Percentiles rank a stretch among this genome's conserved stretches.
Evolutionary conservation across 2,329 filamentous ascomycete genomes (phyloP).

Genomic region (Aspergillus sclerotialis): DNA sequence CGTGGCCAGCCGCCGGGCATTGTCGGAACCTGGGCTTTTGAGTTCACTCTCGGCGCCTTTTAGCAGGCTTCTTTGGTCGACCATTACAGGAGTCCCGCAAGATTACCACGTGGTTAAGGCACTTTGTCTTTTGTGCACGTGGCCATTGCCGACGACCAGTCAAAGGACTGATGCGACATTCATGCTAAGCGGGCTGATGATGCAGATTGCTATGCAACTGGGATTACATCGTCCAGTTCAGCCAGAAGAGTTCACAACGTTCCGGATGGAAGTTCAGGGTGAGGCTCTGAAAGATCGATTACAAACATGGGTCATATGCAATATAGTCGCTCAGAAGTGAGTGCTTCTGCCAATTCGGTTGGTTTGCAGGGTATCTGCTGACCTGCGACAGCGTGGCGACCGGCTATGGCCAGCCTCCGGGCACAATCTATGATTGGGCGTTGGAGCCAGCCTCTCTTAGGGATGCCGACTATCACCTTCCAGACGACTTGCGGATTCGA

Average conservation of each 20-base stretch:
- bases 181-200: slow-evolving; percentile 58
- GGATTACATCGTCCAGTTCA: slow-evolving; percentile 57
- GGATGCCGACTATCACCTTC: slow-evolving; percentile 41
- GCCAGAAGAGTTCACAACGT: slow-evolving; percentile 48
- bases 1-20: slow-evolving; percentile 54
- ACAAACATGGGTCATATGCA: slow-evolving; percentile 60
- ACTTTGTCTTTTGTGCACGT: slow-evolving; percentile 55
- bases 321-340: slow-evolving; percentile 60
- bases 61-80: slow-evolving; percentile 53
- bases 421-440: slow-evolving; percentile 54
- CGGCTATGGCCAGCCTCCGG: slow-evolving; percentile 57
- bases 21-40: slow-evolving; percentile 47
- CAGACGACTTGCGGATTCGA: slow-evolving; percentile 43
- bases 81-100: slow-evolving; percentile 51
- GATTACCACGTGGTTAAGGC: slow-evolving; percentile 59
- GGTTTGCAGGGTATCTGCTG: slow-evolving; percentile 2
- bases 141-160: slow-evolving; percentile 56
- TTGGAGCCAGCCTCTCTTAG: slow-evolving; percentile 39
- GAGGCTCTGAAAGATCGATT: slow-evolving; percentile 57
- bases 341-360: slow-evolving; percentile 9
- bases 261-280: slow-evolving; percentile 46
- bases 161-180: slow-evolving; percentile 57
- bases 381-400: slow-evolving; percentile 48
- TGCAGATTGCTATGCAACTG: slow-evolving; percentile 59
- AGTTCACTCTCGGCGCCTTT: slow-evolving; percentile 44